These are phyloP conservation scores for Endocarpon pusillum DNA, from an alignment of 495 filamentous ascomycete genomes.

Conservation along the genomic window DNA sequence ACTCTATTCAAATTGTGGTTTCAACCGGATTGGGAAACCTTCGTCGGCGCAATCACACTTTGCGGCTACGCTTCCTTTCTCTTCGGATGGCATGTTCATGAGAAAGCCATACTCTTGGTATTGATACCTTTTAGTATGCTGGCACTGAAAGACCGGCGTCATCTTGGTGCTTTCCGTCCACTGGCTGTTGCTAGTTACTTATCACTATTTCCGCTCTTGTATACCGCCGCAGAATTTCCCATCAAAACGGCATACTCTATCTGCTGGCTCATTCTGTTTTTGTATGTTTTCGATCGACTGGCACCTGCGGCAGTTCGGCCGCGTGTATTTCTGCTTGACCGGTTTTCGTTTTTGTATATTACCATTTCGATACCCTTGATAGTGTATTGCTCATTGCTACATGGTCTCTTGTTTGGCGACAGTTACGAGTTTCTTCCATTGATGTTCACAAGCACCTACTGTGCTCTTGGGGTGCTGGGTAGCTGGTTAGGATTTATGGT, in stretches of 20 bases:
- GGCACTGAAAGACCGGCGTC: slow-evolving; percentile 78
- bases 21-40: slow-evolving; percentile 67
- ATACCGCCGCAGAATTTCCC: slow-evolving; percentile 79
- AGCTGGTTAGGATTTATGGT: slow-evolving; percentile 95
- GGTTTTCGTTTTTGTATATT: slow-evolving; percentile 79
- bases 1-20: slow-evolving; percentile 69
- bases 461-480: slow-evolving; percentile 82
- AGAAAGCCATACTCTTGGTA: slow-evolving; percentile 88
- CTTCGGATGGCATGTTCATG: slow-evolving; percentile 97
- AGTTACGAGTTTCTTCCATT: slow-evolving; percentile 79
- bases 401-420: slow-evolving; percentile 66
- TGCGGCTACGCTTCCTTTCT: slow-evolving; percentile 94
- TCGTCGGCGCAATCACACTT: slow-evolving; percentile 79
- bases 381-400: slow-evolving; percentile 69
- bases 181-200: slow-evolving; percentile 88
- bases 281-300: slow-evolving; percentile 69
- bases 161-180: slow-evolving; percentile 81
- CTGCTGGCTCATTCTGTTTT: slow-evolving; percentile 77
- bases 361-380: slow-evolving; percentile 77
- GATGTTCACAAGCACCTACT: slow-evolving; percentile 96
- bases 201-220: slow-evolving; percentile 84
- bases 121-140: slow-evolving; percentile 93
- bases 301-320: slow-evolving; percentile 61
- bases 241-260: slow-evolving; percentile 87
- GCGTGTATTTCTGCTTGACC: slow-evolving; percentile 74